These are phyloP conservation scores for Ramularia endophylla DNA, from an alignment of 2,329 filamentous ascomycete species.

Conservation along the genomic window DNA sequence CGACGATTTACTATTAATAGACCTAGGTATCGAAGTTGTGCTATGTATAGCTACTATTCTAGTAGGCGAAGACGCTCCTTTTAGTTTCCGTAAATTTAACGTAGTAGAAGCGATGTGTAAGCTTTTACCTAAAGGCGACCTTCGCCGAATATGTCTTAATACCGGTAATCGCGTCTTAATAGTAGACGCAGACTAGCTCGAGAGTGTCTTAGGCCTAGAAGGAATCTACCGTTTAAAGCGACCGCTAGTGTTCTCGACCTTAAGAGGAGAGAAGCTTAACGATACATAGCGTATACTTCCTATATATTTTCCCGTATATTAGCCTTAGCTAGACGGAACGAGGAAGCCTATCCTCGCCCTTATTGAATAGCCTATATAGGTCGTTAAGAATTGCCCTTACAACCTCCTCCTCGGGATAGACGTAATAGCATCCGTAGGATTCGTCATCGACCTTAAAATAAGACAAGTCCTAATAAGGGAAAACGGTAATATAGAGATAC, in stretches of 20 bases:
- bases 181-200: neutral
- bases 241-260: neutral
- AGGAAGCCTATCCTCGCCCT: too few relatives aligned
- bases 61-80: neutral
- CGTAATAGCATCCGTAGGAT: neutral
- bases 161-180: neutral
- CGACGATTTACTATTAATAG: neutral
- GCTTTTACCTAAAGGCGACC: neutral
- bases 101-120: neutral
- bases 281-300: neutral
- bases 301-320: neutral
- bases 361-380: constrained; percentile 1
- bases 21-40: neutral
- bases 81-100: neutral
- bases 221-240: neutral
- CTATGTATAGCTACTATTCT: neutral
- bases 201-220: neutral
- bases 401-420: constrained; percentile 1
- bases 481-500: neutral
- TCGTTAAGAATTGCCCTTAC: neutral
- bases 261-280: neutral
- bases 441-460: neutral
- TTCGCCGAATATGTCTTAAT: neutral
- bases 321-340: neutral
- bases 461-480: neutral